Percentiles rank a stretch among this genome's conserved stretches.
phyloP scores from a whole-genome alignment of 192 early-diverging fungal genomes.

The Martensiomyces pterosporus region DNA sequence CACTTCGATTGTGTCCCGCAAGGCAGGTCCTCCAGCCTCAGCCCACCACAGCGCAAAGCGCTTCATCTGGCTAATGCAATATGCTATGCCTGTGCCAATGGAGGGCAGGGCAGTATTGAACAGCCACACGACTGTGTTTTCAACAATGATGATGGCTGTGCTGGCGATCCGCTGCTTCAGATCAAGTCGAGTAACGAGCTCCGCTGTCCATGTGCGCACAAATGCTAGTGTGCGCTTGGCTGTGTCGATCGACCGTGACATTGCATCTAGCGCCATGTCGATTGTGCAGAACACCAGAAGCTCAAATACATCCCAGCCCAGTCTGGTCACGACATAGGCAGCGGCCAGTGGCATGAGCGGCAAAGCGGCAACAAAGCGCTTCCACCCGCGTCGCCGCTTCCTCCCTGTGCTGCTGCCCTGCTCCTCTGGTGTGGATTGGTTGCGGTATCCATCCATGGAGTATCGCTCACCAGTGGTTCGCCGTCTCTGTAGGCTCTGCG shows the following conservation, averaged over 20 bases:
- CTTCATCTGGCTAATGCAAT: background rate
- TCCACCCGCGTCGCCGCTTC: conserved; percentile 11
- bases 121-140: conserved; percentile 29
- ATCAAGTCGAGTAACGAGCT: conserved; percentile 8
- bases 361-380: conserved; percentile 36
- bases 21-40: conserved; percentile 16
- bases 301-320: conserved; percentile 42
- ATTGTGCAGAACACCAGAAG: conserved; percentile 39
- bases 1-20: conserved; percentile 18
- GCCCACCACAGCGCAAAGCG: conserved; percentile 22
- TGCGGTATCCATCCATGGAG: background rate
- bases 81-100: background rate
- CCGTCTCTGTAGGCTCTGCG: too few relatives aligned
- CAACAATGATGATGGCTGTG: conserved; percentile 13
- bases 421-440: background rate
- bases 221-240: background rate
- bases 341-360: conserved; percentile 42
- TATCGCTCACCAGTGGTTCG: too few relatives aligned
- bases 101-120: conserved; percentile 22
- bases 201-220: background rate
- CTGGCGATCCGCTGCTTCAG: conserved; percentile 10
- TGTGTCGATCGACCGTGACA: background rate
- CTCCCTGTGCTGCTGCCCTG: background rate
- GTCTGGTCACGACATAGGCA: conserved; percentile 24
- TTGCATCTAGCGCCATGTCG: conserved; percentile 8